Evolutionary conservation across 345 rosid genomes (phyloP).

Genomic region (Camelina hispida): DNA sequence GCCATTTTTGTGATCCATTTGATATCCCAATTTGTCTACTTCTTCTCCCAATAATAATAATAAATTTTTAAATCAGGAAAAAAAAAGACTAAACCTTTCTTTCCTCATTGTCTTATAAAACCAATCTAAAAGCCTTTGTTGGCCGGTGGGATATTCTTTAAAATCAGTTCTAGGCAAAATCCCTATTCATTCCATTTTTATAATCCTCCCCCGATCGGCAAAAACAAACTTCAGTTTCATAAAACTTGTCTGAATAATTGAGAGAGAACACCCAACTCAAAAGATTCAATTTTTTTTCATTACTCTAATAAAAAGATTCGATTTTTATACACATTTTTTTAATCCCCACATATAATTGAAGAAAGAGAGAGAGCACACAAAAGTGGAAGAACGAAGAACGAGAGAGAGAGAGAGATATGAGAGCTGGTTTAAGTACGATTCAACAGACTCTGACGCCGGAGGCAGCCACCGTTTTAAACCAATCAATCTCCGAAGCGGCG

Average conservation of each 20-base stretch:
- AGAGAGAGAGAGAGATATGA: conserved; percentile 72
- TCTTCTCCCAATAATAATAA: conserved; percentile 37
- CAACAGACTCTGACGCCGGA: conserved; percentile 98
- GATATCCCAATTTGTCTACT: conserved; percentile 43
- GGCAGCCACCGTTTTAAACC: conserved; percentile 88
- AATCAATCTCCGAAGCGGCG: conserved; percentile 86
- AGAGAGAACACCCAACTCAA: conserved; percentile 37
- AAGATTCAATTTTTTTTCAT: conserved; percentile 34
- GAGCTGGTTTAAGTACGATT: conserved; percentile 92
- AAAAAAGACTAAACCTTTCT: background rate
- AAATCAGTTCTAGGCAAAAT: conserved; percentile 29
- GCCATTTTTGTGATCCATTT: conserved; percentile 45
- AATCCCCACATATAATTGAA: conserved; percentile 39
- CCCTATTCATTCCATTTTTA: background rate
- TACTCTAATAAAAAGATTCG: conserved; percentile 26
- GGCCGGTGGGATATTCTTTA: conserved; percentile 43
- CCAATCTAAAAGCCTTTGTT: conserved; percentile 24
- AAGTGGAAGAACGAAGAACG: conserved; percentile 9
- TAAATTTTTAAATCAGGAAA: background rate
- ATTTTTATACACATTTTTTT: conserved; percentile 12
- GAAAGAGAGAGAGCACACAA: too few species aligned
- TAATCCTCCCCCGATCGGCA: conserved; percentile 21
- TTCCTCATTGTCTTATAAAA: conserved; percentile 40
- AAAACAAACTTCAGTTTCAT: conserved; percentile 2
- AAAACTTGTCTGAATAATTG: conserved; percentile 31